These are phyloP conservation scores for Saturnispora serradocipensis DNA, from an alignment of 805 yeast species.

Conservation along the genomic window DNA sequence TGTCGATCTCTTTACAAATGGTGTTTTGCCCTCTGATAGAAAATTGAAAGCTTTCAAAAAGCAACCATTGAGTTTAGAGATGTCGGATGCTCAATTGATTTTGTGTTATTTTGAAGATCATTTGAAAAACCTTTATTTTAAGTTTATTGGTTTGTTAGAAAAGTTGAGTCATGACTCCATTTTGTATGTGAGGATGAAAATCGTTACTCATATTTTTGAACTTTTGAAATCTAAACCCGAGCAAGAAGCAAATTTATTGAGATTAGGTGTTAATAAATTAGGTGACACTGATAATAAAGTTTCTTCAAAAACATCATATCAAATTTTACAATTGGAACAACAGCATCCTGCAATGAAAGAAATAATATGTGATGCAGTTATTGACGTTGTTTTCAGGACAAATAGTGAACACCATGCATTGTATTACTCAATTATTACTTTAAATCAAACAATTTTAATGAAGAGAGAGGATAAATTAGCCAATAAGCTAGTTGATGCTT, in stretches of 20 bases:
- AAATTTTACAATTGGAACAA: slow-evolving; percentile 70
- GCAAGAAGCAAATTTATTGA: slow-evolving; percentile 85
- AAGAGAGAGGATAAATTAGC: slow-evolving; percentile 73
- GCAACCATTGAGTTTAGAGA: slow-evolving; percentile 44
- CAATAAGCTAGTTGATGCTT: slow-evolving; percentile 71
- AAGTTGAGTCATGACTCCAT: slow-evolving; percentile 83
- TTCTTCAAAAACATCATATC: slow-evolving; percentile 78
- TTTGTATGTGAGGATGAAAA: slow-evolving; percentile 72
- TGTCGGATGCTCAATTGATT: slow-evolving; percentile 51
- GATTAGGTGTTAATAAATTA: slow-evolving; percentile 84
- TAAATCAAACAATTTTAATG: slow-evolving; percentile 87
- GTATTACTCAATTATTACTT: slow-evolving; percentile 78
- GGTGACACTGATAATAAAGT: slow-evolving; percentile 92
- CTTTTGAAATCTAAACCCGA: slow-evolving; percentile 82
- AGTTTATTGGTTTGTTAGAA: slow-evolving; percentile 69
- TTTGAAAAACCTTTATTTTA: slow-evolving; percentile 67
- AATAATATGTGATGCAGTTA: slow-evolving; percentile 66
- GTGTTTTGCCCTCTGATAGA: slow-evolving; percentile 81
- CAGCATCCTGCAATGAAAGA: slow-evolving; percentile 94
- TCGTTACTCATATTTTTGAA: slow-evolving; percentile 69
- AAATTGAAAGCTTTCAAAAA: slow-evolving; percentile 73
- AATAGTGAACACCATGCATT: slow-evolving; percentile 77
- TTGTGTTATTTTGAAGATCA: slow-evolving; percentile 84
- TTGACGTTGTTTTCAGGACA: slow-evolving; percentile 69
- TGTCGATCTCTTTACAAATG: slow-evolving; percentile 78